These are phyloP conservation scores for Aspergillus melleus DNA, from an alignment of 2,329 filamentous ascomycete genomes.

Conservation along the genomic window DNA sequence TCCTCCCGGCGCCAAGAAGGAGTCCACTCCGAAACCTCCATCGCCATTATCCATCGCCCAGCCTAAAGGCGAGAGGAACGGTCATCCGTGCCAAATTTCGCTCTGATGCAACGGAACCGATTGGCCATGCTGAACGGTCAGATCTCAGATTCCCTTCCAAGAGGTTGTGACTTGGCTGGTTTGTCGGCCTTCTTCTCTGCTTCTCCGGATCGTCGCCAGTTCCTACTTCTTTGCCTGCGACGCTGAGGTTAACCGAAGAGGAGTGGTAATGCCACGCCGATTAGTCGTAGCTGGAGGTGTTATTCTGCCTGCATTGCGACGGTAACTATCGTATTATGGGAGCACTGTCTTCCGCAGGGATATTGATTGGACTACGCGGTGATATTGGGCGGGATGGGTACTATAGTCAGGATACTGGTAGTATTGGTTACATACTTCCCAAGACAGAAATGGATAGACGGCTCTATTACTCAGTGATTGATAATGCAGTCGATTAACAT, in stretches of 20 bases:
- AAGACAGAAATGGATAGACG: too few relatives aligned
- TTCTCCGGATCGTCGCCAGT: background rate
- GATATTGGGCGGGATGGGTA: background rate
- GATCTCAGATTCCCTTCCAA: background rate
- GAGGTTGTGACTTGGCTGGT: background rate
- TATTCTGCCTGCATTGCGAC: too few relatives aligned
- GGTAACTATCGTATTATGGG: too few relatives aligned
- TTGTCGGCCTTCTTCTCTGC: background rate
- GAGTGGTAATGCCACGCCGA: too few relatives aligned
- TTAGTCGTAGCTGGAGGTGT: too few relatives aligned
- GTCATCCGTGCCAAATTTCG: background rate
- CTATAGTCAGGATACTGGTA: background rate
- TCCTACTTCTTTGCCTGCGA: background rate
- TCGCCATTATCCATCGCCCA: background rate
- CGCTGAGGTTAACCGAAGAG: background rate
- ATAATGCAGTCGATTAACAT: background rate
- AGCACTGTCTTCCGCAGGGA: background rate
- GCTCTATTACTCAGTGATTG: background rate
- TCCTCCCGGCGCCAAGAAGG: background rate
- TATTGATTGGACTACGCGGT: background rate
- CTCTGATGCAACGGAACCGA: background rate
- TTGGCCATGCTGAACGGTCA: background rate
- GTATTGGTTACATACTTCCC: background rate
- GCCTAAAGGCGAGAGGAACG: background rate
- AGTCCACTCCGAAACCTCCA: background rate